Percentiles rank a stretch among this genome's conserved stretches.
Evolutionary conservation across 2,329 filamentous ascomycete species (phyloP).

Genomic region (Colletotrichum theobromicola): DNA sequence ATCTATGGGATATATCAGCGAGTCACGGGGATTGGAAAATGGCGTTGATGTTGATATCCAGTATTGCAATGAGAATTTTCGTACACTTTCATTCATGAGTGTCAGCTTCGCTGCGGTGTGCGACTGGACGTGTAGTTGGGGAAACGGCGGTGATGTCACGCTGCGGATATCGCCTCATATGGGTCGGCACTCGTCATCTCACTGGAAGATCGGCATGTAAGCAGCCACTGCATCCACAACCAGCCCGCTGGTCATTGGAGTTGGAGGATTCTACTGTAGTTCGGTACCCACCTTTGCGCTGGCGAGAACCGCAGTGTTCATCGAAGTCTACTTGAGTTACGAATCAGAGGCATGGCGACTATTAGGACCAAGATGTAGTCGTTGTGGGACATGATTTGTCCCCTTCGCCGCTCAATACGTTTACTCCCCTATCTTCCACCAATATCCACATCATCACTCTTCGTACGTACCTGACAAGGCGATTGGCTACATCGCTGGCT

Average conservation of each 20-base stretch:
- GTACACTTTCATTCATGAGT: not conserved
- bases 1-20: not conserved
- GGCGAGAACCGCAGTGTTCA: rapidly evolving
- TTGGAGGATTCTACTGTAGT: not conserved
- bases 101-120: not conserved
- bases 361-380: rapidly evolving
- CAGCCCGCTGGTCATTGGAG: not conserved
- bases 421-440: not conserved
- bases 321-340: too few species aligned
- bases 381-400: not conserved
- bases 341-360: rapidly evolving
- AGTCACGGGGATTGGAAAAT: not conserved
- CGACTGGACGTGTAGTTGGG: rapidly evolving
- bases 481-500: not conserved
- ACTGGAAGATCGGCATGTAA: not conserved
- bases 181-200: not conserved
- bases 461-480: rapidly evolving
- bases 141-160: not conserved
- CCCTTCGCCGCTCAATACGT: not conserved
- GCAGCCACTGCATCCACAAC: not conserved
- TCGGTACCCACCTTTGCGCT: rapidly evolving
- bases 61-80: not conserved
- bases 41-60: not conserved
- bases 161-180: not conserved
- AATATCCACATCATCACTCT: rapidly evolving